Evolutionary conservation across 106 monocot species (phyloP), one percentile per base, ranked within the genome.

Genomic region (Alisma plantagoaquatica): DNA sequence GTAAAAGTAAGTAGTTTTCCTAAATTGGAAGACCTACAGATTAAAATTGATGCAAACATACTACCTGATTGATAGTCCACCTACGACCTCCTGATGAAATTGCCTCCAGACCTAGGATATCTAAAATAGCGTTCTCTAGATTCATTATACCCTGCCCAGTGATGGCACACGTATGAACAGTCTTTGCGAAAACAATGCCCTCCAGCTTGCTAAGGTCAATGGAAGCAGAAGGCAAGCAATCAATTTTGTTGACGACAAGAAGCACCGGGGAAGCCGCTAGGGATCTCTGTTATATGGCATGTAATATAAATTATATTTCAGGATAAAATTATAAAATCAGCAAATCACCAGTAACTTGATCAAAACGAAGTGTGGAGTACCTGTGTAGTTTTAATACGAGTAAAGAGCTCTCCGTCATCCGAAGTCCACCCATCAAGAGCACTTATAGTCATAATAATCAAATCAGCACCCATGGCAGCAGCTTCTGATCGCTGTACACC

Each of bases 1-100:
- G n/a, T n/a, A n/a, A n/a, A n/a, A n/a, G n/a, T n/a, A n/a, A n/a
- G n/a, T n/a, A n/a, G n/a, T n/a, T n/a, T n/a, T n/a, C n/a, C n/a
- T n/a, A n/a, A n/a, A n/a, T n/a, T n/a, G n/a, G n/a, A n/a, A n/a
- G n/a, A n/a, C n/a, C n/a, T n/a, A n/a, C n/a, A n/a, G n/a, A n/a
- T n/a, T n/a, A n/a, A n/a, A n/a, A n/a, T n/a, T n/a, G n/a, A n/a
- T n/a, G n/a, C n/a, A n/a, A n/a, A n/a, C n/a, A n/a, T n/a, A n/a
- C n/a, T 51, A 89, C 96, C 84, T 96, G 96, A 69, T 96, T 96
- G 46, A 89, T 57, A 44, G 88, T 73, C 96, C 96, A 96, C 41
- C 69, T 84, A 0, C 69, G 77, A 15, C 92, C 87, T 0, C 69
- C 83, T 19, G 65, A 10, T 15, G 73, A 67, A 28, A 87, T 63